These are phyloP conservation scores for Coccomyxa sp. DNA, from an alignment of 139 green algal species.

Conservation along the genomic window DNA sequence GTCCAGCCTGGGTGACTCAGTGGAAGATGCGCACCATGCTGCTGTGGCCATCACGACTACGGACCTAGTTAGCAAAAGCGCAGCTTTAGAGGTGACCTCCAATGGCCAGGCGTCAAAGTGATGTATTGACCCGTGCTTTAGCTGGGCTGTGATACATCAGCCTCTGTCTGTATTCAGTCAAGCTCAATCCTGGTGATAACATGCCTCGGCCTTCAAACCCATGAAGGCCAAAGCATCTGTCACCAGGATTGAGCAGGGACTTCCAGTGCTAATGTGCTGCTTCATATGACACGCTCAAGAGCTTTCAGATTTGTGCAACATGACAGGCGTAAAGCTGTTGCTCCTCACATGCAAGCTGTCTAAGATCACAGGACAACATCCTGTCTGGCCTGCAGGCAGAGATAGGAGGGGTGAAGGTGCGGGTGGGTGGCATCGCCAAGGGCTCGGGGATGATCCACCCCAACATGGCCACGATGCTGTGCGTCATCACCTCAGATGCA, in stretches of 20 bases:
- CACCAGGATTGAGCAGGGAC: no score
- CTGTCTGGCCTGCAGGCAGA: conserved; percentile 8
- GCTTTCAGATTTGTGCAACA: no score
- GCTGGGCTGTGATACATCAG: neutral
- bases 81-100: conserved; percentile 66
- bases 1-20: conserved; percentile 38
- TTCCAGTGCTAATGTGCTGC: no score
- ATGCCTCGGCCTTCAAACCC: no score
- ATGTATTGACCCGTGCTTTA: neutral
- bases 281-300: no score
- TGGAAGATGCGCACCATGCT: conserved; percentile 64
- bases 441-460: conserved; percentile 99
- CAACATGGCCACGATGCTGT: conserved; percentile 99
- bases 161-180: no score
- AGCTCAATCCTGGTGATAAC: no score
- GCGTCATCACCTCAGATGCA: conserved; percentile 92
- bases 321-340: no score
- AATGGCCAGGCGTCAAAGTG: neutral
- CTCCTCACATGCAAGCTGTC: no score
- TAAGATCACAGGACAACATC: no score
- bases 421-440: conserved; percentile 93
- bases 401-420: conserved; percentile 59
- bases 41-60: conserved; percentile 92
- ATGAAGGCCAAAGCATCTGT: no score
- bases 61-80: conserved; percentile 84